phyloP scores from a whole-genome alignment of 2,329 filamentous ascomycete species.

The Epichloe hybrida region DNA sequence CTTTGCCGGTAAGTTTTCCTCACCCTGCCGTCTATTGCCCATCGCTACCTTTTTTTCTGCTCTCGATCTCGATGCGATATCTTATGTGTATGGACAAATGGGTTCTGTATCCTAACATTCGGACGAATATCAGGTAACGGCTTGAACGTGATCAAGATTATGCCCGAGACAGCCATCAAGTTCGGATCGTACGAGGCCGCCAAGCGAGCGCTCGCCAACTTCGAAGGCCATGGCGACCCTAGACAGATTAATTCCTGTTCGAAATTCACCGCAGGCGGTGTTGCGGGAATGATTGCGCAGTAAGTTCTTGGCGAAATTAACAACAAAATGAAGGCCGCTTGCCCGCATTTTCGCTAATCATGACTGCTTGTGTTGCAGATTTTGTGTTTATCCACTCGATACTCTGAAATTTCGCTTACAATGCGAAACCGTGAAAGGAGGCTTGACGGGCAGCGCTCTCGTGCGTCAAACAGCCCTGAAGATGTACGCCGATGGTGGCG shows the following conservation, averaged over 20 bases:
- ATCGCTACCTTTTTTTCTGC: not conserved
- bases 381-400: constrained; percentile 89
- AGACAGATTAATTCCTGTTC: constrained; percentile 68
- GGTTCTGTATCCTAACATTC: not conserved
- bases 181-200: constrained; percentile 96
- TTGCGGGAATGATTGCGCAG: constrained; percentile 91
- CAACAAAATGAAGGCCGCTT: not conserved
- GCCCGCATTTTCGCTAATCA: not conserved
- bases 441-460: constrained; percentile 68
- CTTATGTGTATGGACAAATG: not conserved
- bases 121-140: constrained; percentile 58
- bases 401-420: constrained; percentile 75
- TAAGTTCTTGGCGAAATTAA: constrained; percentile 27
- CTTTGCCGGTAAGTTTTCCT: constrained; percentile 61
- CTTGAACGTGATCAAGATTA: constrained; percentile 91
- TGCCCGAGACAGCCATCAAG: constrained; percentile 97
- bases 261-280: constrained; percentile 80
- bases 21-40: not conserved
- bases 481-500: constrained; percentile 67
- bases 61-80: not conserved
- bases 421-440: constrained; percentile 82
- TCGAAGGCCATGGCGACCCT: constrained; percentile 81
- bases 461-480: constrained; percentile 72
- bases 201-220: constrained; percentile 69
- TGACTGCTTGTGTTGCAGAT: constrained; percentile 30